Percentiles rank a stretch among this genome's conserved stretches.
Evolutionary conservation across 192 early-diverging fungal species (phyloP).

Genomic region (Piromyces finnis): DNA sequence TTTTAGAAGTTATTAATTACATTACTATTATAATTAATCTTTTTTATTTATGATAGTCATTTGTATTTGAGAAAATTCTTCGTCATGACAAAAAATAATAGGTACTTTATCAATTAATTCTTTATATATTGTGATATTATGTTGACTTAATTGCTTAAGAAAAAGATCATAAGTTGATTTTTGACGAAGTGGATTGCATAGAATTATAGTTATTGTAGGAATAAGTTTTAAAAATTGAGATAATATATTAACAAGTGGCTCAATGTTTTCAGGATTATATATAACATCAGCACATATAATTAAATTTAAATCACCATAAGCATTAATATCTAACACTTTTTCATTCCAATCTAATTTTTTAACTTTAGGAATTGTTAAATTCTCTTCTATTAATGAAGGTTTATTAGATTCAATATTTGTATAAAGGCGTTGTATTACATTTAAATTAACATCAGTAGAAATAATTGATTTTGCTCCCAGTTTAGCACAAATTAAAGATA

Average conservation of each 20-base stretch:
- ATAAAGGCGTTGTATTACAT: neutral
- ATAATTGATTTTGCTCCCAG: neutral
- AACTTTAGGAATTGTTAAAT: neutral
- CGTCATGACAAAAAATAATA: neutral
- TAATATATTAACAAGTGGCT: neutral
- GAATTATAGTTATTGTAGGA: neutral
- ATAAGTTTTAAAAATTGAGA: neutral
- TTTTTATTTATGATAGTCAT: neutral
- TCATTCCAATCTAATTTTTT: neutral
- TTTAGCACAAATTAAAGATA: neutral
- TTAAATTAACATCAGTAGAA: neutral
- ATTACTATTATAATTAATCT: too few species aligned
- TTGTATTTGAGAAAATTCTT: neutral
- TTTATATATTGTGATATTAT: neutral
- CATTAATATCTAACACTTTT: neutral
- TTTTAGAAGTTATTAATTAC: too few species aligned
- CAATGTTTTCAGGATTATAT: neutral
- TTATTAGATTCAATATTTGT: neutral
- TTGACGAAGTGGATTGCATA: neutral
- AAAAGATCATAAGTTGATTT: neutral
- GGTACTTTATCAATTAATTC: neutral
- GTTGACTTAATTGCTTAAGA: neutral
- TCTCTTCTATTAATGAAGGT: neutral
- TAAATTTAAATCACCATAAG: neutral
- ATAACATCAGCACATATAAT: neutral